Evolutionary conservation across 2,329 filamentous ascomycete species (phyloP).

Genomic region (Calycina herbarum): DNA sequence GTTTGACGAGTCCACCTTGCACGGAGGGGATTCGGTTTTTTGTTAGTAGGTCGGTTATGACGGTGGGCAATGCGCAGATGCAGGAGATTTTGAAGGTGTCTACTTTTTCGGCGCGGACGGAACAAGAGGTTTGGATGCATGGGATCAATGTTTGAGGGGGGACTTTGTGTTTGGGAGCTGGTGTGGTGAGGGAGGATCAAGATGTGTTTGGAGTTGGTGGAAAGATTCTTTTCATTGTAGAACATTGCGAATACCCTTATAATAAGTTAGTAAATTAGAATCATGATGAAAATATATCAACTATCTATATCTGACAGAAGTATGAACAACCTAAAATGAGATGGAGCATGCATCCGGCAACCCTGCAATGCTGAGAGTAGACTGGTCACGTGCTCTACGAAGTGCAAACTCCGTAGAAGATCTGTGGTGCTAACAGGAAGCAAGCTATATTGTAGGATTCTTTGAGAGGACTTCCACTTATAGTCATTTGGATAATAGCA

Average conservation of each 20-base stretch:
- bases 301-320: too few relatives aligned
- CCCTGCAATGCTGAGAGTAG: too few relatives aligned
- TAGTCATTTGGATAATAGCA: too few relatives aligned
- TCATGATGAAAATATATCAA: too few relatives aligned
- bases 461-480: too few relatives aligned
- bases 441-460: too few relatives aligned
- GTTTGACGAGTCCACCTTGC: constrained; percentile 49
- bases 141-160: constrained; percentile 9
- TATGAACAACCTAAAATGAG: neutral
- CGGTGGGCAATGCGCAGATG: constrained; percentile 49
- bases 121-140: constrained; percentile 50
- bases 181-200: neutral
- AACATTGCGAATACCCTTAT: neutral
- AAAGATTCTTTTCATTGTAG: neutral
- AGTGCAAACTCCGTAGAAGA: too few relatives aligned
- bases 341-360: too few relatives aligned
- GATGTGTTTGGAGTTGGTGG: neutral
- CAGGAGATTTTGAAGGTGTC: constrained; percentile 45
- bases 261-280: neutral
- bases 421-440: too few relatives aligned
- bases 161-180: neutral
- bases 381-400: too few relatives aligned
- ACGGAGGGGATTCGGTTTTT: constrained; percentile 49
- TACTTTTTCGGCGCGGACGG: constrained; percentile 45
- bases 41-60: constrained; percentile 43